Conservation (phyloP, 768 basidiomycete species). For the Mycena sanguinolenta region DNA sequence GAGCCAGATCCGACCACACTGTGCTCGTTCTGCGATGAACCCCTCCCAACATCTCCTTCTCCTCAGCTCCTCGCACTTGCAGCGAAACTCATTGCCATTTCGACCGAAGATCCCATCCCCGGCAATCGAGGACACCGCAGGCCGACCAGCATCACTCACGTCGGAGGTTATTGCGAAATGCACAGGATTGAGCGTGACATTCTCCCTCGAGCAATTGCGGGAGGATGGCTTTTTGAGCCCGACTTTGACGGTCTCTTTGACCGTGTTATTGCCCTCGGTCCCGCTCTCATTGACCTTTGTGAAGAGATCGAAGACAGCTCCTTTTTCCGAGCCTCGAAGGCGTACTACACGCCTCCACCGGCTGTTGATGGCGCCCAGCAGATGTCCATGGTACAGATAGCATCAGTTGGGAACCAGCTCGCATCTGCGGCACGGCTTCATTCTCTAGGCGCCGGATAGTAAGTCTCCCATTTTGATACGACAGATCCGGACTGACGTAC, state of each 20-base stretch:
- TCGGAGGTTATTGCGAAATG: slow-evolving; percentile 4
- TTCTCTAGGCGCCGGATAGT: no score
- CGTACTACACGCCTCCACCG: background rate
- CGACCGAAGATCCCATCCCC: background rate
- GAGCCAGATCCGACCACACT: background rate
- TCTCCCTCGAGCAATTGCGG: slow-evolving; percentile 1
- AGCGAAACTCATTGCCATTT: background rate
- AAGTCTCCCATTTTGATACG: no score
- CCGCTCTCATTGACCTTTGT: background rate
- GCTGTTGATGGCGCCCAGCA: background rate
- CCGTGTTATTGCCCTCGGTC: background rate
- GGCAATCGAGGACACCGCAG: slow-evolving; percentile 5
- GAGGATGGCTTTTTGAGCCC: slow-evolving; percentile 2
- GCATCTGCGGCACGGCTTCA: no score
- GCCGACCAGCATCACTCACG: background rate
- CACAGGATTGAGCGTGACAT: slow-evolving; percentile 10
- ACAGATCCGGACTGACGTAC: no score
- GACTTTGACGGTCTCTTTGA: background rate
- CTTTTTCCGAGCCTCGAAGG: slow-evolving; percentile 12
- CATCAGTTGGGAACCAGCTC: no score
- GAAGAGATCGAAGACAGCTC: slow-evolving; percentile 21
- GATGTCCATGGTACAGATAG: no score
- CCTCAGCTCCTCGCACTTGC: background rate
- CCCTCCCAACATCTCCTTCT: background rate
- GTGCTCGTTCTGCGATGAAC: slow-evolving; percentile 23